Conservation (phyloP, 768 basidiomycete species). For the Boletus speciosus region DNA sequence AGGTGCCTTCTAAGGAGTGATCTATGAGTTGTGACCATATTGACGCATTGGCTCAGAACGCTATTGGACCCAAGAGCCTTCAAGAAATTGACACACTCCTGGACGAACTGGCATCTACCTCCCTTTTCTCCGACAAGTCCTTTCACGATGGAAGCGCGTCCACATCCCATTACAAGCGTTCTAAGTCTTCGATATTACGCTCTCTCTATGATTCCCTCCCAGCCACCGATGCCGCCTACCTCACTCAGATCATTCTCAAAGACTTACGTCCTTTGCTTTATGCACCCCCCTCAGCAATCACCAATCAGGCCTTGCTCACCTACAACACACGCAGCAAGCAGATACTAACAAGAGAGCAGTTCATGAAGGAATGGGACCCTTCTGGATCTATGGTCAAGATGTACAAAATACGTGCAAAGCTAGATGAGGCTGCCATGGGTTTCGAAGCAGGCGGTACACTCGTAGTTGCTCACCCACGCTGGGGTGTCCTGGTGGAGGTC, state of each 20-base stretch:
- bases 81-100: slow-evolving; percentile 62
- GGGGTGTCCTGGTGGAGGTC: slow-evolving; percentile 68
- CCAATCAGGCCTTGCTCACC: slow-evolving; percentile 47
- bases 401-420: slow-evolving; percentile 51
- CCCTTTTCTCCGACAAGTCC: slow-evolving; percentile 53
- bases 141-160: slow-evolving; percentile 35
- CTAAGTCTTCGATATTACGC: slow-evolving; percentile 41
- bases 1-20: slow-evolving; percentile 23
- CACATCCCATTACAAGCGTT: slow-evolving; percentile 31
- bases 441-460: slow-evolving; percentile 36
- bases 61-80: slow-evolving; percentile 33
- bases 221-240: slow-evolving; percentile 59
- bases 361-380: slow-evolving; percentile 73
- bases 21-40: background rate
- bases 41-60: slow-evolving; percentile 16
- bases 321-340: slow-evolving; percentile 57
- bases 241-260: slow-evolving; percentile 86
- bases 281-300: slow-evolving; percentile 48
- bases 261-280: slow-evolving; percentile 81
- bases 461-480: slow-evolving; percentile 34
- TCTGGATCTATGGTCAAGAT: slow-evolving; percentile 48
- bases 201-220: slow-evolving; percentile 57
- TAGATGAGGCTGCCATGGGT: slow-evolving; percentile 53
- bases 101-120: slow-evolving; percentile 70
- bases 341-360: slow-evolving; percentile 55